Conservation (phyloP, 257 asterid species). For the Cynanchum wilfordii region DNA sequence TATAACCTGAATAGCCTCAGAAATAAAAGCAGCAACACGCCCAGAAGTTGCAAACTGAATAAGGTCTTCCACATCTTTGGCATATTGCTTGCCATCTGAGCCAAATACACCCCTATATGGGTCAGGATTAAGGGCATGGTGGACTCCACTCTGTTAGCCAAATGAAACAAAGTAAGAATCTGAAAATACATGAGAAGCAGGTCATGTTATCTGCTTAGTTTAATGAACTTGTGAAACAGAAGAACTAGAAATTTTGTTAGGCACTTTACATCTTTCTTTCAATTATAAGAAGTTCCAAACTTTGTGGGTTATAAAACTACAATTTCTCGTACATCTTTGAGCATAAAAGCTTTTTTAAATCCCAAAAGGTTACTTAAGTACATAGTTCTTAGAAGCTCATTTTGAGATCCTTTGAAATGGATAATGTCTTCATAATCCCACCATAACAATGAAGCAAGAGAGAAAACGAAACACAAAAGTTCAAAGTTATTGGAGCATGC, state of each 20-base stretch:
- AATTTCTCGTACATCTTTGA: not conserved
- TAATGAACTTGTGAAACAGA: not conserved
- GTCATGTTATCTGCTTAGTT: not conserved
- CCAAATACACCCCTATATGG: constrained; percentile 70
- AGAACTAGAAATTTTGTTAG: not conserved
- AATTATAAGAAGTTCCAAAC: not conserved
- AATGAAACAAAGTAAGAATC: constrained; percentile 1
- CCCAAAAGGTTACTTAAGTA: not conserved
- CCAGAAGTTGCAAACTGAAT: constrained; percentile 71
- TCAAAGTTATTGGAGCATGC: not conserved
- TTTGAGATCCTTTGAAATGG: not conserved
- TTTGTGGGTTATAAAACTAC: not conserved
- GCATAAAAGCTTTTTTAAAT: not conserved
- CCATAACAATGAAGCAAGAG: not conserved
- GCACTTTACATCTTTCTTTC: not conserved
- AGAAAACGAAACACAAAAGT: not conserved
- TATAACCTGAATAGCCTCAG: constrained; percentile 70
- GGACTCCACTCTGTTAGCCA: constrained; percentile 57
- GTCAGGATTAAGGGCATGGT: constrained; percentile 72
- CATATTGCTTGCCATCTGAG: constrained; percentile 55
- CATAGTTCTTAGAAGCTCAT: not conserved
- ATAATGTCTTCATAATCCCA: not conserved
- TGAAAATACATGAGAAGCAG: not conserved
- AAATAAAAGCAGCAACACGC: constrained; percentile 61
- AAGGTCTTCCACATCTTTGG: constrained; percentile 58